Evolutionary conservation across 73 alveolate genomes (phyloP).

Genomic region (Effrenium voratum): DNA sequence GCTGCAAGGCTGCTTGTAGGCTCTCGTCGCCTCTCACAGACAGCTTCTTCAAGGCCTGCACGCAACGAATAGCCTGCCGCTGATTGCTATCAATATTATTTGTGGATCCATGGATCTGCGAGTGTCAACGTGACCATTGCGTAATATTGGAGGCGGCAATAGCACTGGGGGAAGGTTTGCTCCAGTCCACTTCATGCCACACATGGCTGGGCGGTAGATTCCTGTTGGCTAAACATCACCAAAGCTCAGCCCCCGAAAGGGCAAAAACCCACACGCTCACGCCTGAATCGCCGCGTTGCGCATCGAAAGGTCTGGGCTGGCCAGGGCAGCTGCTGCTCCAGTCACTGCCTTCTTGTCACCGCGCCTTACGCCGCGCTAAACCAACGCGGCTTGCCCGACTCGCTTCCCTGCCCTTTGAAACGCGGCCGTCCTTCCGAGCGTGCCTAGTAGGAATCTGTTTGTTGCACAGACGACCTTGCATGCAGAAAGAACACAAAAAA

Average conservation of each 20-base stretch:
- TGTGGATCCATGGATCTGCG: too few relatives aligned
- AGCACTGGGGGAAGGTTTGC: too few relatives aligned
- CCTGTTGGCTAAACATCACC: too few relatives aligned
- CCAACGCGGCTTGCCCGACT: not conserved
- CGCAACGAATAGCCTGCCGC: not conserved
- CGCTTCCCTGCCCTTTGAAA: not conserved
- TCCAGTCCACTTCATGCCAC: too few relatives aligned
- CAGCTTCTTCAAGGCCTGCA: constrained; percentile 63
- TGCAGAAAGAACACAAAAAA: not conserved
- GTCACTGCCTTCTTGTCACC: not conserved
- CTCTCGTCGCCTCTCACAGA: constrained; percentile 62
- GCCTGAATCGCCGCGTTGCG: constrained; percentile 82
- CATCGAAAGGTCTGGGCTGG: constrained; percentile 42
- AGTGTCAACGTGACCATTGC: too few relatives aligned
- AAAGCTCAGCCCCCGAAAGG: not conserved
- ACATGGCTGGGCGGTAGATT: too few relatives aligned
- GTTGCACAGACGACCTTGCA: not conserved
- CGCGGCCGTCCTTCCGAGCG: not conserved
- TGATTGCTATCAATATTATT: too few relatives aligned
- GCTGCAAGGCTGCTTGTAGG: constrained; percentile 45
- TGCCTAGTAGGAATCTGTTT: not conserved
- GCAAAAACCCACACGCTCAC: not conserved
- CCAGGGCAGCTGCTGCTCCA: constrained; percentile 28
- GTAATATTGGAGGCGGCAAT: too few relatives aligned
- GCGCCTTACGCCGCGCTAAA: not conserved